phyloP scores from a whole-genome alignment of 2,329 filamentous ascomycete species.

The Shiraia bambusicola region DNA sequence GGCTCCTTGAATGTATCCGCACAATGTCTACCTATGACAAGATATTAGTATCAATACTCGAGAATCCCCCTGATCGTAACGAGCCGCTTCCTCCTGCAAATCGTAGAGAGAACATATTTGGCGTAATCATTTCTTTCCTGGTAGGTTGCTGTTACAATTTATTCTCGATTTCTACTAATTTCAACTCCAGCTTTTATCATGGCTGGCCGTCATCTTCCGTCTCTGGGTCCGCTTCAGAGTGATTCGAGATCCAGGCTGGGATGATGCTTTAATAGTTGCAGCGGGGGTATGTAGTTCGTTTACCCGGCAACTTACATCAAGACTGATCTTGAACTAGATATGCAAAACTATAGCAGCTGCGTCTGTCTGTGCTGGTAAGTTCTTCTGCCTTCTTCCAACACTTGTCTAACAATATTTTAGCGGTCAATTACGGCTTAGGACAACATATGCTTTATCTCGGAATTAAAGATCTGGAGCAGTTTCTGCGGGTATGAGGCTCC shows the following conservation, averaged over 20 bases:
- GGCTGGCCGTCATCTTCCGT: conserved; percentile 31
- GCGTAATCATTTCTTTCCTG: conserved; percentile 28
- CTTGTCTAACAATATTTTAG: conserved; percentile 19
- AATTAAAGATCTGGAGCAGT: conserved; percentile 10
- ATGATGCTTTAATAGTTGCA: conserved; percentile 37
- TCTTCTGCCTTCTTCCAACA: too few relatives aligned
- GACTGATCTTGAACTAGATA: conserved; percentile 15
- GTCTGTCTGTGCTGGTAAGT: conserved; percentile 28
- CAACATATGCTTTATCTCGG: conserved; percentile 35
- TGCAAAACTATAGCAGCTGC: conserved; percentile 29
- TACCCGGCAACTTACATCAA: not conserved
- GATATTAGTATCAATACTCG: conserved; percentile 21
- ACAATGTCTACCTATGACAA: conserved; percentile 19
- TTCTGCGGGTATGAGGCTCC: conserved; percentile 16
- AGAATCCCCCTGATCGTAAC: conserved; percentile 27
- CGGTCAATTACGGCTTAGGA: conserved; percentile 35
- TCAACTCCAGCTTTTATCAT: conserved; percentile 23
- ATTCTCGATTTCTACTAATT: conserved; percentile 7
- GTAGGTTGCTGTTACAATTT: conserved; percentile 13
- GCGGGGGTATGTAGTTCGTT: conserved; percentile 14
- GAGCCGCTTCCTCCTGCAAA: conserved; percentile 34
- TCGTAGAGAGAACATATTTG: conserved; percentile 27
- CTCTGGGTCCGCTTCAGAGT: conserved; percentile 31
- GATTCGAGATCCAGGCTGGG: conserved; percentile 39
- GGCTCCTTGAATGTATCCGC: too few relatives aligned